Evolutionary conservation across 23 red algal species (phyloP).

Genomic region (Gracilaria gracilis): DNA sequence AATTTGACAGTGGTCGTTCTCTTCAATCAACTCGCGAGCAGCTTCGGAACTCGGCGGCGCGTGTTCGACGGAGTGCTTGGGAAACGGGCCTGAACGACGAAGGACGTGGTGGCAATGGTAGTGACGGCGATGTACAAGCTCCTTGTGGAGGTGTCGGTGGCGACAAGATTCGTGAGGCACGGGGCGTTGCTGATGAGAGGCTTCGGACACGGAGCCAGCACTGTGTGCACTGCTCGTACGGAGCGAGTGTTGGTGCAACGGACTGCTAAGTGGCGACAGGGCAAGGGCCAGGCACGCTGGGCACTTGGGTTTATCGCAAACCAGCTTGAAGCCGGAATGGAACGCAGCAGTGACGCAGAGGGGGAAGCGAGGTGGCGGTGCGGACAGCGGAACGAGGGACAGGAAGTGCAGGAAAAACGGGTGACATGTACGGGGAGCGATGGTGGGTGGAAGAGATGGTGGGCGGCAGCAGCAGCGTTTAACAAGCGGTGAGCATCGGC

Average conservation of each 20-base stretch:
- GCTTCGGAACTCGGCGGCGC: no score
- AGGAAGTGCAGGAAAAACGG: background rate
- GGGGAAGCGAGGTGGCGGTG: background rate
- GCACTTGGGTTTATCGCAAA: constrained; percentile 36
- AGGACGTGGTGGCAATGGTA: background rate
- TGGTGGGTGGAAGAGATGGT: background rate
- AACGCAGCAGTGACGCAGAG: background rate
- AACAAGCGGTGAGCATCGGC: constrained; percentile 37
- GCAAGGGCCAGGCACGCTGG: background rate
- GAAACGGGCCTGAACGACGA: no score
- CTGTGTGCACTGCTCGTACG: background rate
- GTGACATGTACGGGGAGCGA: background rate
- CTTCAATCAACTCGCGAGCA: no score
- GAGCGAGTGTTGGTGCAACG: background rate
- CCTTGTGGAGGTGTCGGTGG: background rate
- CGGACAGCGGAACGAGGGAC: background rate
- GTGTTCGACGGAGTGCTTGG: no score
- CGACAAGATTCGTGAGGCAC: no score
- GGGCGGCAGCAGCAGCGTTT: background rate
- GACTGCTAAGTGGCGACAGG: constrained; percentile 19
- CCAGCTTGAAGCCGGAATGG: background rate
- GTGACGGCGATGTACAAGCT: background rate
- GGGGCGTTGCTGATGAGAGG: background rate
- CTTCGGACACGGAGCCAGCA: background rate
- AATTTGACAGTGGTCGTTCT: no score